These are phyloP conservation scores for Trichothecium roseum DNA, from an alignment of 2,329 filamentous ascomycete genomes.

Conservation along the genomic window DNA sequence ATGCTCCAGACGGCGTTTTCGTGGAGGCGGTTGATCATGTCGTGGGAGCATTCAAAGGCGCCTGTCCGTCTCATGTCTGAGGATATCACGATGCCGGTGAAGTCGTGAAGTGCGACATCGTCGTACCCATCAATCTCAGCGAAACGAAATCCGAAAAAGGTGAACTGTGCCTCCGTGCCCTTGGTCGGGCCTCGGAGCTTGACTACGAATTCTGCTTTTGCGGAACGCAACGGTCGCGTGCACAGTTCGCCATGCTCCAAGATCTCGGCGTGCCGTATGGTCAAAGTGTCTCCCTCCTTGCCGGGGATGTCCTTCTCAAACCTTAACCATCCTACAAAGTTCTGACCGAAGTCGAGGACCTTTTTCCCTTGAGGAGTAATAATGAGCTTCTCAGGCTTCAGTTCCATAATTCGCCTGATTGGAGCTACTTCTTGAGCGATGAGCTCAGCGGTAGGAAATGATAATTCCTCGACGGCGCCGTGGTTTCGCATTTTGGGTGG, in stretches of 20 bases:
- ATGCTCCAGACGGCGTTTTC: constrained; percentile 33
- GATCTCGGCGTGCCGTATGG: constrained; percentile 42
- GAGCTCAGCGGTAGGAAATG: constrained; percentile 17
- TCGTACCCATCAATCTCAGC: constrained; percentile 29
- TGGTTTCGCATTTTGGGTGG: too few species aligned
- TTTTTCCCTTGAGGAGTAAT: constrained; percentile 23
- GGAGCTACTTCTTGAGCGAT: constrained; percentile 31
- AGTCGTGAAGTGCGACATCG: constrained; percentile 5
- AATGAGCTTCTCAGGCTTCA: constrained; percentile 16
- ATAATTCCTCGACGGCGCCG: constrained; percentile 16
- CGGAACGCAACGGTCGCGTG: constrained; percentile 27
- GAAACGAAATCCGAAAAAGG: constrained; percentile 43
- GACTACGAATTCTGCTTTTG: too few species aligned
- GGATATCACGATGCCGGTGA: constrained; percentile 28
- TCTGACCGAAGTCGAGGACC: constrained; percentile 45
- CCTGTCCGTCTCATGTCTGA: constrained; percentile 41
- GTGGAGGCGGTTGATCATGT: constrained; percentile 41
- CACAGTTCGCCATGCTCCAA: constrained; percentile 36
- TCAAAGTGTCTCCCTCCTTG: constrained; percentile 29
- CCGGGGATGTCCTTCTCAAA: constrained; percentile 12
- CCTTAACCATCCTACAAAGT: constrained; percentile 37
- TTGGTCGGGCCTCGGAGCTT: constrained; percentile 25
- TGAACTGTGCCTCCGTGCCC: constrained; percentile 31
- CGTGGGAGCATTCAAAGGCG: constrained; percentile 39
- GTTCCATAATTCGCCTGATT: constrained; percentile 18